Evolutionary conservation across 1,284 basidiomycete genomes (phyloP).

Genomic region (Cutaneotrichosporon sp.): DNA sequence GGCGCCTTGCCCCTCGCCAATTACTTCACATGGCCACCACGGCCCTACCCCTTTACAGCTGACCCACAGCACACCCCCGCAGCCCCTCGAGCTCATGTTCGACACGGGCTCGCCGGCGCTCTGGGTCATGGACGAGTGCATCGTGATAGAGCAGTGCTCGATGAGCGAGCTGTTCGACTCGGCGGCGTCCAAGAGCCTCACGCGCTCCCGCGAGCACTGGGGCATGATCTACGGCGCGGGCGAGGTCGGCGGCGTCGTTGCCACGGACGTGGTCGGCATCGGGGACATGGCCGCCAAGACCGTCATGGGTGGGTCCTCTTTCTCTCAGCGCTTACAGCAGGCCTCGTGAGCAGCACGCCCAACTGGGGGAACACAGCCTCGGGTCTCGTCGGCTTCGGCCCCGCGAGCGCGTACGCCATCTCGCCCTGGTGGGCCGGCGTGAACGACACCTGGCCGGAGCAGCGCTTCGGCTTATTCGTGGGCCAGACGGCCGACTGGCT

Average conservation of each 20-base stretch:
- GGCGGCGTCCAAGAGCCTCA: background rate
- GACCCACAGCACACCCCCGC: background rate
- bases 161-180: background rate
- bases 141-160: background rate
- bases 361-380: background rate
- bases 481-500: constrained; percentile 2
- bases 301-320: background rate
- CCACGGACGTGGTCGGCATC: background rate
- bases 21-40: too few relatives aligned
- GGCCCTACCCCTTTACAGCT: background rate
- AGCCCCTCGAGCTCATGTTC: constrained; percentile 8
- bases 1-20: too few relatives aligned
- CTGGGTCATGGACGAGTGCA: constrained; percentile 6
- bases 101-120: constrained; percentile 14
- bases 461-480: constrained; percentile 3
- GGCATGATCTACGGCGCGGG: background rate
- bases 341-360: background rate
- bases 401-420: background rate
- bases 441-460: background rate
- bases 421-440: background rate
- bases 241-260: background rate
- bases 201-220: background rate
- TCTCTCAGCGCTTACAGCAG: background rate
- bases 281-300: background rate
- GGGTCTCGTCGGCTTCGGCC: background rate